Evolutionary conservation across 805 yeast genomes (phyloP).

Genomic region (Candida gorgasii): DNA sequence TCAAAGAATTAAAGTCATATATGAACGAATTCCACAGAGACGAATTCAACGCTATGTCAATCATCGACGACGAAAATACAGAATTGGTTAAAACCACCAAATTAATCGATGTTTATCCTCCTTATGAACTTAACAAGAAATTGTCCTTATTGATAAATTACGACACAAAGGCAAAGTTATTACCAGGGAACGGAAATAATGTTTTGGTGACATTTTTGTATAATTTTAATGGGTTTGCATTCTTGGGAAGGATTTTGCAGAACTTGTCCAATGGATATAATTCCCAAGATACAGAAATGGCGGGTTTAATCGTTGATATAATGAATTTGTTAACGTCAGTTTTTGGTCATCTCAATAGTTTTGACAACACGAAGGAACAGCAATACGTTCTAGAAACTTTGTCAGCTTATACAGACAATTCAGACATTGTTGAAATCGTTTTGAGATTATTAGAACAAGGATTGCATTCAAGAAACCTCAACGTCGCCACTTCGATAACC

Average conservation of each 20-base stretch:
- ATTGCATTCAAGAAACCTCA: conserved; percentile 53
- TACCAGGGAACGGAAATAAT: conserved; percentile 48
- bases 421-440: conserved; percentile 62
- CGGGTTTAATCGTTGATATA: conserved; percentile 46
- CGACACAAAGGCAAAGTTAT: conserved; percentile 70
- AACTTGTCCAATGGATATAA: conserved; percentile 50
- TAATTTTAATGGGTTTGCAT: conserved; percentile 83
- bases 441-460: conserved; percentile 70
- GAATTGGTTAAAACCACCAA: conserved; percentile 54
- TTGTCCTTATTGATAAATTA: conserved; percentile 42
- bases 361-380: conserved; percentile 27
- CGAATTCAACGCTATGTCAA: conserved; percentile 41
- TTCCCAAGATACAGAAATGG: conserved; percentile 36
- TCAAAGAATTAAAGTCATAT: conserved; percentile 60
- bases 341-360: no score
- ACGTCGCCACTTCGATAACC: conserved; percentile 46
- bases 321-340: conserved; percentile 52
- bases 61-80: conserved; percentile 52
- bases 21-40: conserved; percentile 48
- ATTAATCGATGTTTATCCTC: conserved; percentile 53
- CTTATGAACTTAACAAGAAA: conserved; percentile 51
- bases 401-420: conserved; percentile 53
- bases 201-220: conserved; percentile 65
- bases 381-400: conserved; percentile 35
- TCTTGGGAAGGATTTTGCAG: conserved; percentile 75